Conservation (phyloP, 805 yeast species). For the Metschnikowia arizonensis region DNA sequence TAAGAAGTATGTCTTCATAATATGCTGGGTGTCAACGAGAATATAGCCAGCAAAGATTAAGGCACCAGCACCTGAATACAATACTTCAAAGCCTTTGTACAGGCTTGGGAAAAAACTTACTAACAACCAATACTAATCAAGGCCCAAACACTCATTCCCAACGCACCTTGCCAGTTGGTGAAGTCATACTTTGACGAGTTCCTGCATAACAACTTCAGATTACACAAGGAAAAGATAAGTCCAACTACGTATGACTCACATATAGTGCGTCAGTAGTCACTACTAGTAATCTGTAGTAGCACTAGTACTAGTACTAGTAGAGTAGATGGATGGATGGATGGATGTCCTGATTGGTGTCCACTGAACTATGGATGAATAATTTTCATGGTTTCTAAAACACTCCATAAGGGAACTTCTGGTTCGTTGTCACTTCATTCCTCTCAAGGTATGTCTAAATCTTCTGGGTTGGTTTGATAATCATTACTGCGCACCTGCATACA, state of each 20-base stretch:
- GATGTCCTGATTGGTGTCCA: no score
- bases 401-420: no score
- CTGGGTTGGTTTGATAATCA: no score
- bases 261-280: no score
- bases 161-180: slow-evolving; percentile 58
- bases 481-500: no score
- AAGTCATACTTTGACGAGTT: slow-evolving; percentile 71
- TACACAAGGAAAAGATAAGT: slow-evolving; percentile 60
- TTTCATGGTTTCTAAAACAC: no score
- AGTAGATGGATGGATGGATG: no score
- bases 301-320: no score
- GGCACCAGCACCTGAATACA: slow-evolving; percentile 73
- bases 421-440: no score
- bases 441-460: no score
- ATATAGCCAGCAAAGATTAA: slow-evolving; percentile 67
- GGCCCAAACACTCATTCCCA: slow-evolving; percentile 55
- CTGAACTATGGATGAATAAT: no score
- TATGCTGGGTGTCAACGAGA: slow-evolving; percentile 75
- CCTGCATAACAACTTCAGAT: slow-evolving; percentile 62
- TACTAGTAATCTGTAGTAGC: no score
- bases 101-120: slow-evolving; percentile 60
- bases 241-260: slow-evolving; percentile 75
- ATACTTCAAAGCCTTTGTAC: slow-evolving; percentile 52
- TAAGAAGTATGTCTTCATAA: slow-evolving; percentile 68
- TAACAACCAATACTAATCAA: slow-evolving; percentile 72